Evolutionary conservation across 208 protist genomes (phyloP).

Genomic region (Baffinella frigidus): DNA sequence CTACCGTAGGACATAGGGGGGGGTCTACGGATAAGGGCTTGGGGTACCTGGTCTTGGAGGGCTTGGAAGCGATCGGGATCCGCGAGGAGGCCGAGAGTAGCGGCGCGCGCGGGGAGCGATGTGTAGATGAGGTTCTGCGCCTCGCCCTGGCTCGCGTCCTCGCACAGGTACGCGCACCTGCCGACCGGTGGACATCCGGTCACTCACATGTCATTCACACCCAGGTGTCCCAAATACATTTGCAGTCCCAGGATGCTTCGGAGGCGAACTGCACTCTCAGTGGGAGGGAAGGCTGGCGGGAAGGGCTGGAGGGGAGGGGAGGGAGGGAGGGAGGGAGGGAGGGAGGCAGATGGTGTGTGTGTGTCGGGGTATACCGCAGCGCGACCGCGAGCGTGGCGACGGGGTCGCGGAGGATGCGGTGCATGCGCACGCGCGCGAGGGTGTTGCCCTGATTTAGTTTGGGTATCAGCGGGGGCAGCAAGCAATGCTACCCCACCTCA

Average conservation of each 20-base stretch:
- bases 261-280: not conserved
- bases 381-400: slow-evolving; percentile 15
- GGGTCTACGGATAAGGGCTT: no score
- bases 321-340: not conserved
- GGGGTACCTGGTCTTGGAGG: not conserved
- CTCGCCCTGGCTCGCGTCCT: not conserved
- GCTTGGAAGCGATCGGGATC: not conserved
- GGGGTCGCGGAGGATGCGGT: slow-evolving; percentile 29
- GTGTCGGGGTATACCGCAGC: not conserved
- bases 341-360: not conserved
- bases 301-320: not conserved
- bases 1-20: no score
- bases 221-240: not conserved
- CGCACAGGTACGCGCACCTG: not conserved
- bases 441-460: no score
- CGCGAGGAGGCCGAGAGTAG: not conserved
- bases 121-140: not conserved
- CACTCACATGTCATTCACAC: not conserved
- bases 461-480: no score
- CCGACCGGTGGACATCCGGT: not conserved
- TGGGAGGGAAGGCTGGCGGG: not conserved
- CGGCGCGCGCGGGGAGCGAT: not conserved
- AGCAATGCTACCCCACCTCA: no score
- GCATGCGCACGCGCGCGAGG: not conserved
- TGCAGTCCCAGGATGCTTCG: not conserved